phyloP scores from a whole-genome alignment of 1,284 basidiomycete genomes.

The Rhodotorula sp. region DNA sequence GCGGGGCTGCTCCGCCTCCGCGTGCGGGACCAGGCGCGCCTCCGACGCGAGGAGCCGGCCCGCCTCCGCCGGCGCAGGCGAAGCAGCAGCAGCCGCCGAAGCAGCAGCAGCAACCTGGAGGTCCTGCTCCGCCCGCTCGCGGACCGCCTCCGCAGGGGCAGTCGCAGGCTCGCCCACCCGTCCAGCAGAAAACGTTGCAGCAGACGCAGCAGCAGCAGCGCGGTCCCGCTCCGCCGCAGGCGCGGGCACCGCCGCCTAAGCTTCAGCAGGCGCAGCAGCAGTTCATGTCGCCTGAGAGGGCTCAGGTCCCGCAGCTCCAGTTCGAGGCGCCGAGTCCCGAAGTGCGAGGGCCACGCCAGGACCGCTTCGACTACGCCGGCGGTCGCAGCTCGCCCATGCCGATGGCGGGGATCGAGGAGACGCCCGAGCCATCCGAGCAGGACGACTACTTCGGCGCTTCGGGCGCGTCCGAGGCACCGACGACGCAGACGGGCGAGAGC shows the following conservation, averaged over 20 bases:
- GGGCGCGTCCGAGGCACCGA: neutral
- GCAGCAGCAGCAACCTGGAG: neutral
- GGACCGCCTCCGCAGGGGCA: neutral
- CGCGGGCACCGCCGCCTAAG: neutral
- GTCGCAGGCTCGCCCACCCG: neutral
- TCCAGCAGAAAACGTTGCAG: neutral
- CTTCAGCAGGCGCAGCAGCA: neutral
- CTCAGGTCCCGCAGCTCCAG: conserved; percentile 21
- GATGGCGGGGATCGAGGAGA: conserved; percentile 23
- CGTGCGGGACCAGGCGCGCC: neutral
- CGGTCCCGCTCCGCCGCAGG: neutral
- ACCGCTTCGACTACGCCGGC: conserved; percentile 1
- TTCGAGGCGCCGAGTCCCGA: conserved; percentile 24
- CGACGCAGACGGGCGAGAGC: neutral
- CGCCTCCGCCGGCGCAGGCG: neutral
- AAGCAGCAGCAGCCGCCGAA: neutral
- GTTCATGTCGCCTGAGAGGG: neutral
- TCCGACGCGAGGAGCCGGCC: neutral
- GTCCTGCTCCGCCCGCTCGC: neutral
- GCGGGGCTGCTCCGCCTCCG: neutral
- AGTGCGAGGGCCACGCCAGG: neutral
- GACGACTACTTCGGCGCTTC: conserved; percentile 1
- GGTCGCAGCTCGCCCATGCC: conserved; percentile 8
- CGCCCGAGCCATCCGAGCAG: conserved; percentile 20
- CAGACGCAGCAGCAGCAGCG: neutral